Evolutionary conservation across 1,284 basidiomycete species (phyloP), one percentile per base, ranked within the genome.

Genomic region (Ceratobasidium theobromae): DNA sequence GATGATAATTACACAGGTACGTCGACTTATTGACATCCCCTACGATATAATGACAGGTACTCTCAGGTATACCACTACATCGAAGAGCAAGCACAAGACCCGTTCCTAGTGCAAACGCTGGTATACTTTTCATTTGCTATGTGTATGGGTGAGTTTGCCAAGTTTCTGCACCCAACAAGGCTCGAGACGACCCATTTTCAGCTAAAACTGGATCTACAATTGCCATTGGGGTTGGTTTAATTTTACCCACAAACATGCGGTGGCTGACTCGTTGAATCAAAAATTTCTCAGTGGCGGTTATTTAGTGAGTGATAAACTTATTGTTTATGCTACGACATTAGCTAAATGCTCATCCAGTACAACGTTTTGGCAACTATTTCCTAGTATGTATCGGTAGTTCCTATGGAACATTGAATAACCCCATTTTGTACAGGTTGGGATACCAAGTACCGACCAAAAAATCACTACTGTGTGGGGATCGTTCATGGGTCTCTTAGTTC

Each of bases 401-500:
- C 18, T n/a, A n/a, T n/a, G n/a, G n/a, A n/a, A n/a, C 18, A 45
- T 9, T 9, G 27, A 11, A n/a, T 23, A 9, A 1, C 30, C 48
- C 11, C 14, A 27, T 2, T 14, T 25, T 25, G 32, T 49, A 6
- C 25, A 60, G 57, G 30, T 60, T 25, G 45, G 49, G 5, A 38
- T 38, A 25, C 45, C 43, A n/a, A 32, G 35, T 25, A 16, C 49
- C 30, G 57, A 60, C 23, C 57, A 49, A 49, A 38, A 38, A 11
- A 35, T 38, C 45, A 49, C 57, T 3, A 60, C 45, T 21, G 45
- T 48, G 18, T 25, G 18, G 43, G 40, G 57, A 21, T 60, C 43
- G 21, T 60, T 60, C 45, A 49, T 60, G 45, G 57, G 45, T n/a
- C 14, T 60, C 32, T 9, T 60, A 11, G 57, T 60, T 27, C 57